Evolutionary conservation across 257 asterid species (phyloP).

Genomic region (Scutellaria barbata): DNA sequence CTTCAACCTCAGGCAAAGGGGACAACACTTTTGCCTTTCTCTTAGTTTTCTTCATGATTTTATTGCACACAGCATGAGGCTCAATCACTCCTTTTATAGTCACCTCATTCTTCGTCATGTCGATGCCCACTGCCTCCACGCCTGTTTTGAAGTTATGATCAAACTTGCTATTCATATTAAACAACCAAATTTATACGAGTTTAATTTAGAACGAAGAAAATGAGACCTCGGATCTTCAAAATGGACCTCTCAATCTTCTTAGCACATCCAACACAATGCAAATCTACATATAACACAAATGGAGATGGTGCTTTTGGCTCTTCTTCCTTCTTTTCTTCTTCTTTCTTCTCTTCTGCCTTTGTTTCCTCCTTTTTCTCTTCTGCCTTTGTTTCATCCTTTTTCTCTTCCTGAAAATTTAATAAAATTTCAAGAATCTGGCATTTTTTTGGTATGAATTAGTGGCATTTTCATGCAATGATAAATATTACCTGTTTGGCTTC

Average conservation of each 20-base stretch:
- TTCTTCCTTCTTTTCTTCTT: slow-evolving; percentile 47
- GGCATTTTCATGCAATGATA: slow-evolving; percentile 25
- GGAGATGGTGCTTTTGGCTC: slow-evolving; percentile 67
- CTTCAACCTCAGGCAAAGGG: slow-evolving; percentile 69
- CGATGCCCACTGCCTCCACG: slow-evolving; percentile 67
- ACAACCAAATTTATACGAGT: no score
- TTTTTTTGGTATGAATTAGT: background rate
- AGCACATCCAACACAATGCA: slow-evolving; percentile 91
- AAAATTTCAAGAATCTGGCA: background rate
- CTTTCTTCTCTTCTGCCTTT: slow-evolving; percentile 42
- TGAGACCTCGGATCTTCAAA: slow-evolving; percentile 68
- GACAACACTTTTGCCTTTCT: slow-evolving; percentile 69
- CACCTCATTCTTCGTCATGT: slow-evolving; percentile 72
- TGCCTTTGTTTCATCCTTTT: slow-evolving; percentile 47
- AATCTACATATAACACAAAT: slow-evolving; percentile 68
- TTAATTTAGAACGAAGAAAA: background rate
- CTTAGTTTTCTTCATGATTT: slow-evolving; percentile 65
- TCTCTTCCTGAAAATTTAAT: slow-evolving; percentile 35
- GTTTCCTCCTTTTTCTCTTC: slow-evolving; percentile 49
- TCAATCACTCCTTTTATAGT: slow-evolving; percentile 81
- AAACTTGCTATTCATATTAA: background rate
- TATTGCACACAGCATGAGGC: slow-evolving; percentile 72
- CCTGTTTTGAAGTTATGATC: slow-evolving; percentile 42
- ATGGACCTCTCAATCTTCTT: slow-evolving; percentile 79
- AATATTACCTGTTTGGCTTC: slow-evolving; percentile 66